These are phyloP conservation scores for Aspergillus proliferans DNA, from an alignment of 2,329 filamentous ascomycete genomes.

Conservation along the genomic window DNA sequence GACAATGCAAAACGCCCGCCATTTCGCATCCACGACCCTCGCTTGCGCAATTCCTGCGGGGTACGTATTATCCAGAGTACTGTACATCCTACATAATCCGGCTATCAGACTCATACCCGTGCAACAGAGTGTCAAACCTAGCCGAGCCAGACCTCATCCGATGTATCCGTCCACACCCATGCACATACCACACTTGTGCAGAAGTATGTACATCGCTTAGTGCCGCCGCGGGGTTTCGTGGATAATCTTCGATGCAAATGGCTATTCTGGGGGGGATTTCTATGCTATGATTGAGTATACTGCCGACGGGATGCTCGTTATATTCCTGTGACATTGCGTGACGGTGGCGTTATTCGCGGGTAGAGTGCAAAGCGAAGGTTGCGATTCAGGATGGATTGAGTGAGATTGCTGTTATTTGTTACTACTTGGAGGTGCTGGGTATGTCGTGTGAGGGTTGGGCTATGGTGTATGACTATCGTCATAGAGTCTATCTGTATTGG, in stretches of 20 bases:
- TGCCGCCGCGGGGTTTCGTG: background rate
- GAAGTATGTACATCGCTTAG: background rate
- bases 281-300: no score
- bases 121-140: background rate
- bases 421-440: no score
- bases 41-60: conserved; percentile 19
- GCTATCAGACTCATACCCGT: background rate
- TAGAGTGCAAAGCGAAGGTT: background rate
- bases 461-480: no score
- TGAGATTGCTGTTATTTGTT: no score
- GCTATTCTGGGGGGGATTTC: no score
- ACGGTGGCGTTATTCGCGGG: background rate
- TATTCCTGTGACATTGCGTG: conserved; percentile 10
- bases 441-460: no score
- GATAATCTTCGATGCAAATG: no score
- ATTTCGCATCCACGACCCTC: background rate
- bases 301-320: background rate
- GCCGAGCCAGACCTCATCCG: background rate
- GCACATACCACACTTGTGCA: background rate
- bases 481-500: no score
- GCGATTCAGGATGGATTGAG: no score
- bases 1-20: background rate
- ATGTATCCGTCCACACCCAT: background rate
- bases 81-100: background rate
- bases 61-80: conserved; percentile 4